A percentile compares a stretch with the other conserved stretches of the same genome.
phyloP scores from a whole-genome alignment of 2,329 filamentous ascomycete species.

The Microdochium trichocladiopsis region DNA sequence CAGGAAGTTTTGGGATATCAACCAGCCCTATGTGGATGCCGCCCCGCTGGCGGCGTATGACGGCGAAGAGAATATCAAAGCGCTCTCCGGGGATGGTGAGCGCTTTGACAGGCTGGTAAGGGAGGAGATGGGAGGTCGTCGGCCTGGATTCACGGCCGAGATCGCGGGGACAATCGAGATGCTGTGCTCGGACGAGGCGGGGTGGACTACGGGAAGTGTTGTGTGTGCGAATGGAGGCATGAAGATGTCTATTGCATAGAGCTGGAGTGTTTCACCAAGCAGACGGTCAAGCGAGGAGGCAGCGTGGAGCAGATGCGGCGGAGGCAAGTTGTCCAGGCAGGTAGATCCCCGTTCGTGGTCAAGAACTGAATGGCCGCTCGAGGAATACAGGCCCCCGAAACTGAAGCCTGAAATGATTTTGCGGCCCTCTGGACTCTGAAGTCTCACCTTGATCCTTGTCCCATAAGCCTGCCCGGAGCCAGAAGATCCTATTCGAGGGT shows the following conservation, averaged over 20 bases:
- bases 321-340: too few relatives aligned
- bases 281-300: too few relatives aligned
- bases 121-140: conserved; percentile 4
- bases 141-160: conserved; percentile 7
- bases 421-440: too few relatives aligned
- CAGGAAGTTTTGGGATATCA: conserved; percentile 4
- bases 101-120: conserved; percentile 3
- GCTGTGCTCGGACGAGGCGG: conserved; percentile 10
- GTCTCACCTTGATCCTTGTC: too few relatives aligned
- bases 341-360: too few relatives aligned
- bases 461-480: too few relatives aligned
- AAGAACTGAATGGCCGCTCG: too few relatives aligned
- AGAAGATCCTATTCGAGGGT: too few relatives aligned
- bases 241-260: conserved; percentile 7
- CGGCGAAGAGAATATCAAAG: not conserved
- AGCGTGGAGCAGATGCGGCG: too few relatives aligned
- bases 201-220: conserved; percentile 13
- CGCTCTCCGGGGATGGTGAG: not conserved
- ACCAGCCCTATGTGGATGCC: conserved; percentile 6
- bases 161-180: conserved; percentile 11
- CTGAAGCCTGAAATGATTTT: too few relatives aligned
- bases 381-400: too few relatives aligned
- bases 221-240: conserved; percentile 12
- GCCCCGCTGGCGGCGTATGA: conserved; percentile 4
- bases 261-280: too few relatives aligned